Base-by-base conservation (phyloP, 345 rosid species). In the Punica granatum region DNA sequence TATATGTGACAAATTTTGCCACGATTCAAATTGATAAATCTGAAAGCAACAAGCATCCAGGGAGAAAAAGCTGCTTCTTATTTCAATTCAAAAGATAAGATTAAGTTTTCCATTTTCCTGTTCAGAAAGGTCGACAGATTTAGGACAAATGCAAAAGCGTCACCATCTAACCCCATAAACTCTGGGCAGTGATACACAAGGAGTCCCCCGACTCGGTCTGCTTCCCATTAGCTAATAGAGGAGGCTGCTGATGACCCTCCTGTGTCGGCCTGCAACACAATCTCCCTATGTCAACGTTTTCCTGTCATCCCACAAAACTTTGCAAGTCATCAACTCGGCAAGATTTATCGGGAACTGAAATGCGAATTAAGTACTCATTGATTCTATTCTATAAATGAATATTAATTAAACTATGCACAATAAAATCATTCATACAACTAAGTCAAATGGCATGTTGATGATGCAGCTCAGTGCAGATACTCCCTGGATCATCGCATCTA, bases 191-290 rank as follows among this genome's bases (percentile, higher is more conserved):
- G 58, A 71, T 56, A 31, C 34, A 19, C 34, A 65, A 59, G 36
- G 67, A 8, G 61, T 56, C 34, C 33, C 18, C 33, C 19, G 61
- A 30, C 19, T 26, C 53, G 32, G 34, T 5, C 64, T 64, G 63
- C 58, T 42, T 54, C 30, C 39, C 33, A 21, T 65, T 13, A 12
- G 64, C 21, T 23, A 59, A 11, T 56, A 1, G 61, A 56, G 30
- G 61, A 56, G 33, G 69, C 59, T 58, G 69, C 6, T n/a, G 60
- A 39, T 34, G 15, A 53, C 32, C 65, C 28, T 63, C 73, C 39
- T 67, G 63, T 18, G 41, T 31, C 32, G 86, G 84, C 67, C 86
- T 77, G 78, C 83, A 60, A 60, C 90, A 81, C 41, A 80, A 16
- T 66, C 84, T 83, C 49, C 58, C 58, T 69, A 82, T 30, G n/a